These are phyloP conservation scores for Pochonia chlamydosporia DNA, from an alignment of 2,329 filamentous ascomycete species.

Conservation along the genomic window DNA sequence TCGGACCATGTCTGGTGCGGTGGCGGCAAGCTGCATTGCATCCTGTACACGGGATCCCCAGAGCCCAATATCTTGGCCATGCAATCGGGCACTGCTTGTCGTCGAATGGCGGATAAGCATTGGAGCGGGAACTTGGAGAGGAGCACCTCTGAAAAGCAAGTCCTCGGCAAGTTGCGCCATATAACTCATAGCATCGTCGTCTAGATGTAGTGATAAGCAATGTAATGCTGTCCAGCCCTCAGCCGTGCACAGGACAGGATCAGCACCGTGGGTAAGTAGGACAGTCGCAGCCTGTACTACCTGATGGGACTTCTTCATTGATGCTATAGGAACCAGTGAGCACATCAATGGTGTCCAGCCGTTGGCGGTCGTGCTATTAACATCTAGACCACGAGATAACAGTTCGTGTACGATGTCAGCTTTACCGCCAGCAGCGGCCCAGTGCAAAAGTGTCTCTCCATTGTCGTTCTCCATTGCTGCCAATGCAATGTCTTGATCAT, in stretches of 20 bases:
- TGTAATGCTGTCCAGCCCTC: constrained; percentile 22
- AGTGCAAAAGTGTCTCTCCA: constrained; percentile 22
- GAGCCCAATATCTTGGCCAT: neutral
- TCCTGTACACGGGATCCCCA: constrained; percentile 4
- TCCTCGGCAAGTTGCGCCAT: constrained; percentile 6
- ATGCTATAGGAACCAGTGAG: constrained; percentile 13
- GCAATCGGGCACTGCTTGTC: neutral
- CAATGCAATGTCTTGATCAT: neutral
- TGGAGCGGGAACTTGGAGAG: constrained; percentile 7
- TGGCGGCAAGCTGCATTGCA: no score
- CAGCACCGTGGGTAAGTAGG: constrained; percentile 18
- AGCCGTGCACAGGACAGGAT: constrained; percentile 11
- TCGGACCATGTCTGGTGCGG: no score
- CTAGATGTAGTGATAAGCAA: constrained; percentile 11
- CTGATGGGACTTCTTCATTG: neutral
- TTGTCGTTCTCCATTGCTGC: constrained; percentile 11
- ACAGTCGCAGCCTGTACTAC: constrained; percentile 9
- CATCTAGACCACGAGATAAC: constrained; percentile 12
- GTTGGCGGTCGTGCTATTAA: constrained; percentile 16
- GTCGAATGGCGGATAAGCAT: constrained; percentile 1
- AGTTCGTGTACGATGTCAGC: constrained; percentile 15
- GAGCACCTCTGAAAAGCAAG: constrained; percentile 9
- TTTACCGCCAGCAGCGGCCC: constrained; percentile 18
- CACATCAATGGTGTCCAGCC: constrained; percentile 26
- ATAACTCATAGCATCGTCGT: neutral